Base-by-base conservation (phyloP, 2,329 filamentous ascomycete genomes). In the Gaeumannomyces tritici region DNA sequence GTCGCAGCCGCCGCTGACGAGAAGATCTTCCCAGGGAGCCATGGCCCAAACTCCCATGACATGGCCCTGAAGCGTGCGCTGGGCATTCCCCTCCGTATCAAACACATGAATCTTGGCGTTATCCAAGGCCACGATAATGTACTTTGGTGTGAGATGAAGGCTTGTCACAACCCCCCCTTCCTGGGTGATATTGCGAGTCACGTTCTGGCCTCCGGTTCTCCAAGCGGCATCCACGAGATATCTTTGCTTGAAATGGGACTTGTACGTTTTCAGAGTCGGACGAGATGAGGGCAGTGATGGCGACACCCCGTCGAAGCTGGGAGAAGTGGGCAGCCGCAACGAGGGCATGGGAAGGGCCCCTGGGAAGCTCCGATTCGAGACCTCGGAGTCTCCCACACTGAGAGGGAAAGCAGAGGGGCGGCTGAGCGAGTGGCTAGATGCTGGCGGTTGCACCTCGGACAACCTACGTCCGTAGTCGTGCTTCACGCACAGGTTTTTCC, bases 21-120 rank as follows among this genome's bases (percentile, higher is more conserved):
- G 82, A 61, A 91, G 89, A 73, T 99, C 93, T 64, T 91, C 93
- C 90, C 93, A 97, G 8, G 95, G 95, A 28, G 99, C 92, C 93
- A 99, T 47, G 84, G 95, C 95, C 95, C 95, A 99, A 26, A 99
- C 95, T 55, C 95, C 95, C 95, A 99, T 99, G 57, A 98, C 90
- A 77, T 99, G 95, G 13, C 95, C 95, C 71, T 95, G 89, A 31
- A 99, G 78, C 2, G 91, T 96, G 73, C 92, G 91, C 69, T 96
- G 87, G 66, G 91, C 87, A 68, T 92, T 88, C 42, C 95, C 95
- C 67, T 95, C 86, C 0, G 91, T 93, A 73, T 98, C 91, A 72
- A 98, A 99, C 29, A 99, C 93, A 74, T 99, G 95, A 57, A 99
- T 99, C 79, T 96, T 96, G 51, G 95, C 93, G 75, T 98, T 99